These are phyloP conservation scores for Backusella parvicylindrica DNA, from an alignment of 192 early-diverging fungal genomes.

Conservation along the genomic window DNA sequence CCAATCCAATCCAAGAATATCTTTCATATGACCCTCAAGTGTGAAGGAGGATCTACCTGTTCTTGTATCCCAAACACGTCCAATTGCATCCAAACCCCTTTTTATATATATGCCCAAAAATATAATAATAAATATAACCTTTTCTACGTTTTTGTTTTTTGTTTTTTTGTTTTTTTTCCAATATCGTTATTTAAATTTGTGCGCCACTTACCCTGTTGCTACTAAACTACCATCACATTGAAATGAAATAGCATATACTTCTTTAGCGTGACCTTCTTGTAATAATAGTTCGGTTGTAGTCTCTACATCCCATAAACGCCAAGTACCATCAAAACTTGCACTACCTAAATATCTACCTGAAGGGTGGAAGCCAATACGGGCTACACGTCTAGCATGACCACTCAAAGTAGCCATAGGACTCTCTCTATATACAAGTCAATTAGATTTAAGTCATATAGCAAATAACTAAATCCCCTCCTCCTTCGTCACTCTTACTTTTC, in stretches of 20 bases:
- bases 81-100: slow-evolving; percentile 89
- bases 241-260: slow-evolving; percentile 90
- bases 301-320: slow-evolving; percentile 95
- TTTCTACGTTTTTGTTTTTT: too few species aligned
- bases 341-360: slow-evolving; percentile 78
- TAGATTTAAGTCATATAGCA: too few species aligned
- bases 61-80: slow-evolving; percentile 93
- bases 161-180: too few species aligned
- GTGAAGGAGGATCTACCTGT: slow-evolving; percentile 86
- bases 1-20: slow-evolving; percentile 88
- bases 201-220: slow-evolving; percentile 67
- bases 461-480: slow-evolving; percentile 34
- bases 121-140: slow-evolving; percentile 5
- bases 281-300: slow-evolving; percentile 72
- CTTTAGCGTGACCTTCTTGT: slow-evolving; percentile 93
- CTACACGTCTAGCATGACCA: slow-evolving; percentile 83
- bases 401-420: slow-evolving; percentile 71
- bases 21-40: slow-evolving; percentile 88
- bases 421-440: slow-evolving; percentile 34
- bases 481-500: slow-evolving; percentile 56
- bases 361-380: slow-evolving; percentile 88
- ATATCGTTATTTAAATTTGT: background rate
- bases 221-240: slow-evolving; percentile 89
- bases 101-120: too few species aligned
- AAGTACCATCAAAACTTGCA: slow-evolving; percentile 79